phyloP scores from a whole-genome alignment of 116 monocot species.

The Iris pallida region DNA sequence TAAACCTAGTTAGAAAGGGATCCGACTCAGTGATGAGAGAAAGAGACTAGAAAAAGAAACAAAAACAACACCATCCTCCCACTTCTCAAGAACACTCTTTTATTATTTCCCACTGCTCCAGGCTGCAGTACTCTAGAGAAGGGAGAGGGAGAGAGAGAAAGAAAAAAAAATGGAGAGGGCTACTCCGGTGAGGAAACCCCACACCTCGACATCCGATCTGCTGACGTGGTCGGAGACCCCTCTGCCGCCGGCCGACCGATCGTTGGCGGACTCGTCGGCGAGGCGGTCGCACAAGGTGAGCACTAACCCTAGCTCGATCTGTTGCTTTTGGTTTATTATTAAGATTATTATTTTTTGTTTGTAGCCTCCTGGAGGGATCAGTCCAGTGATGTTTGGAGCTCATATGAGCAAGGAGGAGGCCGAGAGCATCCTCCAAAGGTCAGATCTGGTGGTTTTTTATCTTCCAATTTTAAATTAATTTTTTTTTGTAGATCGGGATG shows the following conservation, averaged over 20 bases:
- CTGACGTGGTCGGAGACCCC: constrained; percentile 36
- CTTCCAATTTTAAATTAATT: too few species aligned
- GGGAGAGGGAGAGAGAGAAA: constrained; percentile 10
- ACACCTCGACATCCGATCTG: constrained; percentile 37
- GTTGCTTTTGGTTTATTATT: constrained; percentile 1
- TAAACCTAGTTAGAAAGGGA: too few species aligned
- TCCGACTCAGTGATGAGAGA: too few species aligned
- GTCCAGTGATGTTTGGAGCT: constrained; percentile 54
- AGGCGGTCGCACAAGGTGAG: constrained; percentile 18
- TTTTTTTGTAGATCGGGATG: too few species aligned
- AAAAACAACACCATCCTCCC: too few species aligned
- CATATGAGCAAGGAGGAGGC: constrained; percentile 53
- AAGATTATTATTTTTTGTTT: neutral
- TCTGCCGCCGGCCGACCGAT: neutral
- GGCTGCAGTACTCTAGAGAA: too few species aligned
- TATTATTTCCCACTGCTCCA: neutral
- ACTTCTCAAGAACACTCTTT: too few species aligned
- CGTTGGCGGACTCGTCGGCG: constrained; percentile 6
- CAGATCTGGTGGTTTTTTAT: constrained; percentile 23
- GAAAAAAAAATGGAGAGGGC: constrained; percentile 21
- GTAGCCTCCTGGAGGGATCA: constrained; percentile 38
- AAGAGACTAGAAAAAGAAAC: too few species aligned
- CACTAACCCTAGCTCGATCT: neutral
- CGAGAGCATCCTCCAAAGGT: constrained; percentile 47
- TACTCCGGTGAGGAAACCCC: constrained; percentile 35